These are phyloP conservation scores for Auriculariales sp. DNA, from an alignment of 768 basidiomycete genomes.

Conservation along the genomic window DNA sequence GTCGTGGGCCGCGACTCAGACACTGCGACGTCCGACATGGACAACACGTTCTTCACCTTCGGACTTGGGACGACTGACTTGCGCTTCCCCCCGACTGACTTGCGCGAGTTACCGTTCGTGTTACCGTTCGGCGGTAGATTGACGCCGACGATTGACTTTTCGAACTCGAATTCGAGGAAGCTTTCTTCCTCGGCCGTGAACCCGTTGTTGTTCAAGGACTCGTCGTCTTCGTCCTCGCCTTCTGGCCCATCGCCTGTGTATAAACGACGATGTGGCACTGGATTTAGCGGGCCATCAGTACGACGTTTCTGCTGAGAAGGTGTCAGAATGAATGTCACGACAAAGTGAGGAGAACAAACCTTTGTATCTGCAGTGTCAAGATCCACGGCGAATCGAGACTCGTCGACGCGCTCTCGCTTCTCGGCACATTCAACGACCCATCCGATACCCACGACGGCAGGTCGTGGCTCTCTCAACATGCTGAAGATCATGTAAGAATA, in stretches of 20 bases:
- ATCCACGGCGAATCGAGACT: slow-evolving; percentile 49
- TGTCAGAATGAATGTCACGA: not conserved
- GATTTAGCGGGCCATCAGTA: not conserved
- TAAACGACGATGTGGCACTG: not conserved
- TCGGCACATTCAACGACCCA: slow-evolving; percentile 87
- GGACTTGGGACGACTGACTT: too few species aligned
- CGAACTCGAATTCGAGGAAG: not conserved
- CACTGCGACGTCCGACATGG: not conserved
- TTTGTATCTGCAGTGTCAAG: slow-evolving; percentile 21
- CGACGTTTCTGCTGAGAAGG: not conserved
- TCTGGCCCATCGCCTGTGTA: not conserved
- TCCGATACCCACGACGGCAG: slow-evolving; percentile 65
- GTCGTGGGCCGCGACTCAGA: not conserved
- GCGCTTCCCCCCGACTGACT: too few species aligned
- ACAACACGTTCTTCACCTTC: too few species aligned
- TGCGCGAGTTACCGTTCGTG: not conserved
- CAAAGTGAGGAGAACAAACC: not conserved
- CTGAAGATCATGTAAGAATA: slow-evolving; percentile 17
- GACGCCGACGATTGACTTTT: not conserved
- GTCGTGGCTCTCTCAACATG: slow-evolving; percentile 50
- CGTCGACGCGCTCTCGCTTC: slow-evolving; percentile 45
- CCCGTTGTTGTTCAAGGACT: not conserved
- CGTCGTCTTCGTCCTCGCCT: not conserved
- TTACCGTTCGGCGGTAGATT: not conserved
- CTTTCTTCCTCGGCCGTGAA: not conserved